These are phyloP conservation scores for Tuber aestivum DNA, from an alignment of 495 filamentous ascomycete species.

Conservation along the genomic window DNA sequence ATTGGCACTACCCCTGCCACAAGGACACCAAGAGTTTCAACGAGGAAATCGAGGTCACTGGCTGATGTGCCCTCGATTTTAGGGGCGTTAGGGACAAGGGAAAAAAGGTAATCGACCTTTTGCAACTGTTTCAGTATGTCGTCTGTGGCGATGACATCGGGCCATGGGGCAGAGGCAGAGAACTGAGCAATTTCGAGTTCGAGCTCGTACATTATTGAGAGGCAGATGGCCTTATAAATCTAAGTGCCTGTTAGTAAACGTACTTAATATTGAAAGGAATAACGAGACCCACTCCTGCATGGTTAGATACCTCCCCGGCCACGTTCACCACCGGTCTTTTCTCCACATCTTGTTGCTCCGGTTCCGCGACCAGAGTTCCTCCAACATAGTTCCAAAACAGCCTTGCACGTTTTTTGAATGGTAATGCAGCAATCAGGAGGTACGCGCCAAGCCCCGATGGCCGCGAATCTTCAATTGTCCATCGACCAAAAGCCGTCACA, in stretches of 20 bases:
- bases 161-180: conserved; percentile 24
- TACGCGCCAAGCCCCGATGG: conserved; percentile 26
- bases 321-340: not conserved
- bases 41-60: conserved; percentile 20
- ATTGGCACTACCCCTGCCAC: conserved; percentile 24
- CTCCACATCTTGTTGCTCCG: not conserved
- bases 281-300: not conserved
- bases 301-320: not conserved
- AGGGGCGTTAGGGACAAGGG: conserved; percentile 7
- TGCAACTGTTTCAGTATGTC: conserved; percentile 24
- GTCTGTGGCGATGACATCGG: conserved; percentile 28
- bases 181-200: conserved; percentile 28
- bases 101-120: conserved; percentile 22
- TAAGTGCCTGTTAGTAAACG: not conserved
- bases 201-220: conserved; percentile 30
- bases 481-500: conserved; percentile 14
- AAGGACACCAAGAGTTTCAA: conserved; percentile 23
- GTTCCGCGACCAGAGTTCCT: conserved; percentile 8
- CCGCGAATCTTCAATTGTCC: conserved; percentile 4
- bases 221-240: conserved; percentile 21
- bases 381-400: conserved; percentile 27
- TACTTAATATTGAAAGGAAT: not conserved
- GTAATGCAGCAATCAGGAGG: conserved; percentile 17
- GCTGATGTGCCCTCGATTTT: conserved; percentile 17
- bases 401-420: conserved; percentile 19